A percentile compares a stretch with the other conserved stretches of the same genome.
Evolutionary conservation across 73 alveolate species (phyloP).

Genomic region (Uronychia setigera): DNA sequence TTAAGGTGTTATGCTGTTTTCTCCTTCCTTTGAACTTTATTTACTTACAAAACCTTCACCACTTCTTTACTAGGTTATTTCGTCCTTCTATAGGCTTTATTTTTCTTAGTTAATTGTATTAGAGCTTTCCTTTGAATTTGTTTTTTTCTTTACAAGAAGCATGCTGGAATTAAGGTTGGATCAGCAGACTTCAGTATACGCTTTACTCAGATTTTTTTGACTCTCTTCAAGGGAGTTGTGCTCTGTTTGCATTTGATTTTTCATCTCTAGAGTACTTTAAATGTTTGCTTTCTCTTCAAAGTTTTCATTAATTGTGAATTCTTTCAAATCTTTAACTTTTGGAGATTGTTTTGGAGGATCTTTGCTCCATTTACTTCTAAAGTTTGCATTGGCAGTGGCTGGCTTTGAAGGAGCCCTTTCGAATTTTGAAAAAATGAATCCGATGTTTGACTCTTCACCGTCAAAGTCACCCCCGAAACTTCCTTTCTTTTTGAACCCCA

Average conservation of each 20-base stretch:
- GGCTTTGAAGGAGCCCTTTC: neutral
- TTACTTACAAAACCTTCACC: neutral
- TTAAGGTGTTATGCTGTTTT: neutral
- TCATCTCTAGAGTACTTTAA: neutral
- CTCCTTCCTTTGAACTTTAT: neutral
- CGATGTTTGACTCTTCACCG: neutral
- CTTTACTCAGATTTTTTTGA: neutral
- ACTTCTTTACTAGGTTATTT: neutral
- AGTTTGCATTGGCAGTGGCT: neutral
- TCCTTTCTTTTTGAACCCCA: neutral
- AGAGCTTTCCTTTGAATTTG: neutral
- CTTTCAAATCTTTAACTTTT: neutral
- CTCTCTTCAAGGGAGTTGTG: neutral
- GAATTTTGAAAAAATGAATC: neutral
- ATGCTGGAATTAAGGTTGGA: neutral
- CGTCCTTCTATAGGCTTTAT: neutral
- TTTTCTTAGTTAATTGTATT: too few relatives aligned
- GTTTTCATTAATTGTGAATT: neutral
- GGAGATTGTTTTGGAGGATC: neutral
- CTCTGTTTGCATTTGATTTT: neutral
- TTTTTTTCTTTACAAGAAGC: neutral
- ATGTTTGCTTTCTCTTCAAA: neutral
- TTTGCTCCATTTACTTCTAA: neutral
- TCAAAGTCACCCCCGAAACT: neutral
- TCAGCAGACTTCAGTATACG: neutral